These are phyloP conservation scores for Pythium inflatum DNA, from an alignment of 352 stramenopile genomes.

Conservation along the genomic window DNA sequence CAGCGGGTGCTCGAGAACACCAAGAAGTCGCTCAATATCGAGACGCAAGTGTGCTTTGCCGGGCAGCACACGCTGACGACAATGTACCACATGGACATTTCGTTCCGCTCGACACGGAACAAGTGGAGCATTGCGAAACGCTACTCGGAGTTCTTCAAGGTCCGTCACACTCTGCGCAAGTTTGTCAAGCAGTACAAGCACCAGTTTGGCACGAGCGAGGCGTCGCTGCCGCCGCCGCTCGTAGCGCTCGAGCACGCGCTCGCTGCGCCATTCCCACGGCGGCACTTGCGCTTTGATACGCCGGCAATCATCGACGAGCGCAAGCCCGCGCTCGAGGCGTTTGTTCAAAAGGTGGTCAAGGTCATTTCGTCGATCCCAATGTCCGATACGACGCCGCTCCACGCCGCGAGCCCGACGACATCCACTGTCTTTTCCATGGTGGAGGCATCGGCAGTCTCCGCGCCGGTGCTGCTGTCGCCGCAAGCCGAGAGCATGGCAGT, in stretches of 20 bases:
- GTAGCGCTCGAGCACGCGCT: slow-evolving; percentile 63
- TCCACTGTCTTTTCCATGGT: background rate
- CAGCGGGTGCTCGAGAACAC: slow-evolving; percentile 76
- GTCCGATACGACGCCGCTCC: slow-evolving; percentile 31
- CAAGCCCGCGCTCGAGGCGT: slow-evolving; percentile 66
- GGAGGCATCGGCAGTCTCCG: background rate
- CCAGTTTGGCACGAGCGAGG: slow-evolving; percentile 19
- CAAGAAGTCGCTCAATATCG: slow-evolving; percentile 82
- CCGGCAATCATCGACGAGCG: slow-evolving; percentile 75
- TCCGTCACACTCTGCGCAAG: slow-evolving; percentile 64
- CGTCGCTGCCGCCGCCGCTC: slow-evolving; percentile 35
- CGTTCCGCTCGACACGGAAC: slow-evolving; percentile 80
- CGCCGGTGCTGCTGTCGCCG: slow-evolving; percentile 19
- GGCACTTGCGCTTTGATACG: slow-evolving; percentile 76
- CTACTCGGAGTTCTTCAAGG: slow-evolving; percentile 84
- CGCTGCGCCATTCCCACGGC: slow-evolving; percentile 61
- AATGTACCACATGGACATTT: slow-evolving; percentile 89
- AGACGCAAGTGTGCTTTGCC: slow-evolving; percentile 67
- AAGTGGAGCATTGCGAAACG: slow-evolving; percentile 88
- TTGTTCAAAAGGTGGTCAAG: slow-evolving; percentile 84
- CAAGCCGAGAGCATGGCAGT: slow-evolving; percentile 53
- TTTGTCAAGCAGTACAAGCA: slow-evolving; percentile 73
- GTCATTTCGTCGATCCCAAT: slow-evolving; percentile 79
- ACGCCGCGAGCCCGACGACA: slow-evolving; percentile 21
- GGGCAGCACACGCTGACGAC: slow-evolving; percentile 58